phyloP scores from a whole-genome alignment of 805 yeast genomes.

The Saccharomycopsis fermentans region DNA sequence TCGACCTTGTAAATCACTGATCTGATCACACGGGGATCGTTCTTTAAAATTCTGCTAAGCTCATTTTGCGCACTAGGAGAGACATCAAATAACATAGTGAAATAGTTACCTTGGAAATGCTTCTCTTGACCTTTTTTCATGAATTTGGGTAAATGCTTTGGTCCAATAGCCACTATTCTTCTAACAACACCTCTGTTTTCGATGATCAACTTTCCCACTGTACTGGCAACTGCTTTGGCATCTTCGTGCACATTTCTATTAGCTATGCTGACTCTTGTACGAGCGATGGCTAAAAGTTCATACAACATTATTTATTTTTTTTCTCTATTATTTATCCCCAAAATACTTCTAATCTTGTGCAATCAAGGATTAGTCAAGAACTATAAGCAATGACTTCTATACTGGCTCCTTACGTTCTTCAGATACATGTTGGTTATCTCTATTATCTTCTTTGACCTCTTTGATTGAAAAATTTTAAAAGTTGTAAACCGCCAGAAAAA shows the following conservation, averaged over 20 bases:
- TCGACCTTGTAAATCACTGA: slow-evolving; percentile 60
- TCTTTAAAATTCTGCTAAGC: slow-evolving; percentile 64
- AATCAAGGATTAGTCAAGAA: too few relatives aligned
- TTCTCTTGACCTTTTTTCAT: slow-evolving; percentile 78
- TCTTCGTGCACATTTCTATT: slow-evolving; percentile 43
- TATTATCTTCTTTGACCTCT: too few relatives aligned
- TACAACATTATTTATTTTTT: slow-evolving; percentile 50
- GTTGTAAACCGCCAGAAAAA: too few relatives aligned
- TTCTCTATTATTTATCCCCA: not conserved
- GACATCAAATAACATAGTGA: slow-evolving; percentile 77
- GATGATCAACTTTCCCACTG: slow-evolving; percentile 74
- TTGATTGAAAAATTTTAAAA: not conserved
- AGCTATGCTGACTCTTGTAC: slow-evolving; percentile 41
- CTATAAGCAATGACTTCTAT: too few relatives aligned
- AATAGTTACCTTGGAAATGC: slow-evolving; percentile 86
- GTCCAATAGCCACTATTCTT: slow-evolving; percentile 69
- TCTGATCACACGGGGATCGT: slow-evolving; percentile 87
- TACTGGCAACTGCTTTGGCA: slow-evolving; percentile 53
- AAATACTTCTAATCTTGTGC: too few relatives aligned
- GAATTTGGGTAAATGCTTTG: slow-evolving; percentile 67
- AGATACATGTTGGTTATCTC: too few relatives aligned
- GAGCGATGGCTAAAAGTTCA: slow-evolving; percentile 83
- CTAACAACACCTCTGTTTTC: slow-evolving; percentile 92
- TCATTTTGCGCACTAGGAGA: slow-evolving; percentile 82
- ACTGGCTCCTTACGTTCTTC: too few relatives aligned